A percentile compares a stretch with the other conserved stretches of the same genome.
Evolutionary conservation across 2,329 filamentous ascomycete species (phyloP).

Genomic region (Trichoderma aggressivum): DNA sequence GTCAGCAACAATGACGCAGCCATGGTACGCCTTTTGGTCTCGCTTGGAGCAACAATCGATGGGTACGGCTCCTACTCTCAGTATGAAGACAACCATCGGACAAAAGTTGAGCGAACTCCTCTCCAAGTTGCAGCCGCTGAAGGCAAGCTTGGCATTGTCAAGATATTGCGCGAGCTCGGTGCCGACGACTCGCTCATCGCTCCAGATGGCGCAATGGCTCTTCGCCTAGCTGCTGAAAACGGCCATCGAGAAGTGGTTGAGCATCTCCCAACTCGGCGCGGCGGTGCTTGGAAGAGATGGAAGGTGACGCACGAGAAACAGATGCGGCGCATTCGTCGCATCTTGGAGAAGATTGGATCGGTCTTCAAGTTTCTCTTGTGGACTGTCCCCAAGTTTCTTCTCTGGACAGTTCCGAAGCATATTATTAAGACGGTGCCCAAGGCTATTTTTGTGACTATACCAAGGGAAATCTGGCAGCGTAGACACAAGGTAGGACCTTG

Average conservation of each 20-base stretch:
- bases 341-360: conserved; percentile 24
- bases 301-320: conserved; percentile 31
- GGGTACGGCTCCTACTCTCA: conserved; percentile 22
- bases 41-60: conserved; percentile 30
- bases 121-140: conserved; percentile 42
- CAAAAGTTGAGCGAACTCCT: conserved; percentile 37
- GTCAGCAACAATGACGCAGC: neutral
- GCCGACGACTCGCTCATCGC: conserved; percentile 44
- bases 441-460: conserved; percentile 29
- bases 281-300: conserved; percentile 39
- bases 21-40: conserved; percentile 2
- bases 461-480: conserved; percentile 28
- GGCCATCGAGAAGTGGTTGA: conserved; percentile 43
- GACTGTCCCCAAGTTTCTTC: conserved; percentile 30
- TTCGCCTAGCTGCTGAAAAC: conserved; percentile 42
- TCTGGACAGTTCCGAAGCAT: conserved; percentile 32
- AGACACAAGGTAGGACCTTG: conserved; percentile 30
- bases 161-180: conserved; percentile 38
- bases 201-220: conserved; percentile 43
- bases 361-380: conserved; percentile 31
- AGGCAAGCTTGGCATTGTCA: conserved; percentile 41
- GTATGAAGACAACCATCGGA: conserved; percentile 20
- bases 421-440: conserved; percentile 31
- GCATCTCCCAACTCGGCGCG: conserved; percentile 39
- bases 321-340: conserved; percentile 26